Evolutionary conservation across 2,329 filamentous ascomycete species (phyloP).

Genomic region (Scedosporium aurantiacum): DNA sequence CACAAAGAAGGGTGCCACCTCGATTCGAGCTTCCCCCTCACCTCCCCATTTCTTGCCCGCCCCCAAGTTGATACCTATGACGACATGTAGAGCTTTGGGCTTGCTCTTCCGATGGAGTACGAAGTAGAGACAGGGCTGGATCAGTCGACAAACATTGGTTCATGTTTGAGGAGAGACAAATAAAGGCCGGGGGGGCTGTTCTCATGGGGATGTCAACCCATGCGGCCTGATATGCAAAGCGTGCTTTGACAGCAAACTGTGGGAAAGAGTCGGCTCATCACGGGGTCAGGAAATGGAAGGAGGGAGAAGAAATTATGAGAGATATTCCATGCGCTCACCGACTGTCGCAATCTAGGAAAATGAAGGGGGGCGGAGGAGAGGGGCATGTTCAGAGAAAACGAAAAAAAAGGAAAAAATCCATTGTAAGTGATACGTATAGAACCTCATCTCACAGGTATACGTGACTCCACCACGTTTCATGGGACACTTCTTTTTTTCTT

Average conservation of each 20-base stretch:
- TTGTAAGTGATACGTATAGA: neutral
- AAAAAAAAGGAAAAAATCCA: neutral
- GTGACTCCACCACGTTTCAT: neutral
- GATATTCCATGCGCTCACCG: neutral
- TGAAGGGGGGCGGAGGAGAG: neutral
- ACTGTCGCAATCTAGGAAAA: neutral
- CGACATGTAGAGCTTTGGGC: neutral
- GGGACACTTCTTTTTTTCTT: neutral
- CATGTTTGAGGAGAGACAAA: neutral
- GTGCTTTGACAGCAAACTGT: neutral
- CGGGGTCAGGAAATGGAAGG: neutral
- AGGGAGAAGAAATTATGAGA: neutral
- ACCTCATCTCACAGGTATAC: neutral
- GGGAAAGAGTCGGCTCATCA: neutral
- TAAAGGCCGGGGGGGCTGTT: neutral
- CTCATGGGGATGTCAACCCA: neutral
- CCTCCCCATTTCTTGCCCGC: neutral
- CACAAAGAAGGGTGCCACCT: neutral
- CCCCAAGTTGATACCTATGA: neutral
- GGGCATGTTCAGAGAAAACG: too few species aligned
- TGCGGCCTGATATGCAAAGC: neutral
- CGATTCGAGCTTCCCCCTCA: neutral
- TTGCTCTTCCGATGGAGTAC: too few species aligned
- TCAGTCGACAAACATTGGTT: neutral
- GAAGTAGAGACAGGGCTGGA: too few species aligned